Conservation (phyloP, 768 basidiomycete species). For the Mycena kentingensis region DNA sequence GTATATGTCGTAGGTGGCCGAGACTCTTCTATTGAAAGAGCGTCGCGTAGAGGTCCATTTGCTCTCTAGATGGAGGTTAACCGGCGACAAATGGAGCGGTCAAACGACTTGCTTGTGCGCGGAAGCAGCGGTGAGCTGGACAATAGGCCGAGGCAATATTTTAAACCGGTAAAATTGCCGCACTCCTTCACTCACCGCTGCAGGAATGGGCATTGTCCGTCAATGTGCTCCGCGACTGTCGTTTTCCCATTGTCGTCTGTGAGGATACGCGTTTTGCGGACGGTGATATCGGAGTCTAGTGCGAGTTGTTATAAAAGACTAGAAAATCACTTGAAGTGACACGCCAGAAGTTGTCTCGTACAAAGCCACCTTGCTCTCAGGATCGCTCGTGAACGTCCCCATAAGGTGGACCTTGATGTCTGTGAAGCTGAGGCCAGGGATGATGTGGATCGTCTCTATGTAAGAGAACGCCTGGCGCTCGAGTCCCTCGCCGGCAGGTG, state of each 20-base stretch:
- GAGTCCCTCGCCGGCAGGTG: slow-evolving; percentile 8
- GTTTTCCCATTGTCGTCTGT: slow-evolving; percentile 13
- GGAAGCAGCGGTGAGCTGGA: neutral
- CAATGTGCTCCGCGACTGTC: slow-evolving; percentile 16
- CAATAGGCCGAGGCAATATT: neutral
- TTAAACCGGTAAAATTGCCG: neutral
- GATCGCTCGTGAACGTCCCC: slow-evolving; percentile 19
- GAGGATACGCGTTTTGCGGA: slow-evolving; percentile 16
- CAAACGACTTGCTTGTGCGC: slow-evolving; percentile 1
- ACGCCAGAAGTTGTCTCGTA: slow-evolving; percentile 22
- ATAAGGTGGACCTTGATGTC: slow-evolving; percentile 11
- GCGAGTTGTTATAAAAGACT: neutral
- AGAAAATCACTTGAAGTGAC: neutral
- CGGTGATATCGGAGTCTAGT: slow-evolving; percentile 4
- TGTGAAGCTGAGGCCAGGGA: slow-evolving; percentile 16
- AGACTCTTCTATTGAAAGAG: slow-evolving; percentile 1
- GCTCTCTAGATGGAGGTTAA: no score
- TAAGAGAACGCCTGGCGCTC: slow-evolving; percentile 14
- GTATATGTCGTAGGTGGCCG: no score
- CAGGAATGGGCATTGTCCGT: slow-evolving; percentile 15
- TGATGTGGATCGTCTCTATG: slow-evolving; percentile 18
- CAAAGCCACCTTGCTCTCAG: slow-evolving; percentile 1
- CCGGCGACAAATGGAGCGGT: no score
- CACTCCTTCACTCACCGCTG: slow-evolving; percentile 4
- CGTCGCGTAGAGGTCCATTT: slow-evolving; percentile 1